Percentiles rank a stretch among this genome's conserved stretches.
Conservation (phyloP, 1,139 yeast genomes). For the Nakaseomyces nivariensis region DNA sequence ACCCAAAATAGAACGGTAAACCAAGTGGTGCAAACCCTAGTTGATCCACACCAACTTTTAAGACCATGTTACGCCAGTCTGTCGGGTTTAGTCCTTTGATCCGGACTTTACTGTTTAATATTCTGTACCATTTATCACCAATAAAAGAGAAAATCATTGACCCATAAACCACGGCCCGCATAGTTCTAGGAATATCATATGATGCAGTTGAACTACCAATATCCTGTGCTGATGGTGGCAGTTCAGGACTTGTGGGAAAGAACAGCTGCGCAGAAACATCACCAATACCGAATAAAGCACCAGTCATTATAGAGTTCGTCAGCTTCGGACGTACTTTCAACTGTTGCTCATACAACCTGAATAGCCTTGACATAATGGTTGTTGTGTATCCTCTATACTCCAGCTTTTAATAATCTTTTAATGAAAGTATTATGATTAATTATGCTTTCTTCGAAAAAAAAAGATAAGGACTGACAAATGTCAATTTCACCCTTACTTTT, state of each 20-base stretch:
- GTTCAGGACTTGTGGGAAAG: conserved; percentile 32
- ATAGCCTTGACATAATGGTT: conserved; percentile 12
- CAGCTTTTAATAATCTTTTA: neutral
- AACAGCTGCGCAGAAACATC: conserved; percentile 60
- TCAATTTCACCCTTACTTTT: too few species aligned
- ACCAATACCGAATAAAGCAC: conserved; percentile 62
- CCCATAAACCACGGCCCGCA: conserved; percentile 65
- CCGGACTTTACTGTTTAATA: conserved; percentile 39
- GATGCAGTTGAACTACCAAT: conserved; percentile 9
- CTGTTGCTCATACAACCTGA: conserved; percentile 35
- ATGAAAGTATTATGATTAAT: neutral
- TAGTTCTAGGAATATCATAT: conserved; percentile 42
- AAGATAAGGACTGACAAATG: too few species aligned
- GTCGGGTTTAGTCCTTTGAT: conserved; percentile 21
- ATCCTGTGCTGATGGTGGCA: conserved; percentile 10
- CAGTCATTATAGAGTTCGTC: conserved; percentile 48
- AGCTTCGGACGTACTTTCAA: conserved; percentile 41
- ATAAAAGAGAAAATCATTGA: conserved; percentile 68
- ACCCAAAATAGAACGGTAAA: conserved; percentile 56
- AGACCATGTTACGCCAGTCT: conserved; percentile 29
- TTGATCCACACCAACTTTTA: conserved; percentile 64
- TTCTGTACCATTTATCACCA: conserved; percentile 60
- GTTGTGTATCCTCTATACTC: too few species aligned
- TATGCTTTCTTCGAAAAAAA: too few species aligned
- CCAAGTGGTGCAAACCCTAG: conserved; percentile 66